A percentile compares a stretch with the other conserved stretches of the same genome.
These are phyloP conservation scores for Fusarium armeniacum DNA, from an alignment of 2,329 filamentous ascomycete genomes.

Conservation along the genomic window DNA sequence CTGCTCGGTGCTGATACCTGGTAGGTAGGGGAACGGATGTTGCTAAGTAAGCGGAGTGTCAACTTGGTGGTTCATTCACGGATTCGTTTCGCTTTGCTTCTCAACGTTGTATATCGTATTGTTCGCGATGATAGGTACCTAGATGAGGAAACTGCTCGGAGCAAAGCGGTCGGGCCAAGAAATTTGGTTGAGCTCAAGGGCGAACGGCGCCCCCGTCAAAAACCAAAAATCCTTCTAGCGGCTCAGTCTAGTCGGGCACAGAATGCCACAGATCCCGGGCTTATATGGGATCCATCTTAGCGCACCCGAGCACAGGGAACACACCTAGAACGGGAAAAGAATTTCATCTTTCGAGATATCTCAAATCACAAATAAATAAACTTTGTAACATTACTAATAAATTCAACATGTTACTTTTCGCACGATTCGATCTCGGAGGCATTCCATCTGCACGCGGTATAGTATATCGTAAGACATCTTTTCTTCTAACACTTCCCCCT, in stretches of 20 bases:
- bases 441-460: neutral
- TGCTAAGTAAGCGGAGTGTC: slow-evolving; percentile 7
- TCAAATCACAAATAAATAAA: neutral
- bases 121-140: neutral
- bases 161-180: slow-evolving; percentile 10
- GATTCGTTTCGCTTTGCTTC: slow-evolving; percentile 5
- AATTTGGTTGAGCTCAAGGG: slow-evolving; percentile 4
- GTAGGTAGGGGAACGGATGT: neutral
- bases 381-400: neutral
- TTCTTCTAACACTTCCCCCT: neutral
- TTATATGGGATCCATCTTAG: slow-evolving; percentile 4
- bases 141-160: slow-evolving; percentile 15
- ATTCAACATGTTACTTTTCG: neutral
- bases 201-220: slow-evolving; percentile 25
- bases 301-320: neutral
- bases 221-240: slow-evolving; percentile 29
- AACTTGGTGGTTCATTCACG: slow-evolving; percentile 17
- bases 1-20: neutral
- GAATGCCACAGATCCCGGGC: neutral
- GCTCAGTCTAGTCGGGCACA: slow-evolving; percentile 7
- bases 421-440: neutral
- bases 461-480: neutral
- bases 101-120: neutral
- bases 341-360: neutral
- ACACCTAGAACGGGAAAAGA: slow-evolving; percentile 6